Conservation (phyloP, 2,329 filamentous ascomycete species). For the Talaromyces pinophilus region DNA sequence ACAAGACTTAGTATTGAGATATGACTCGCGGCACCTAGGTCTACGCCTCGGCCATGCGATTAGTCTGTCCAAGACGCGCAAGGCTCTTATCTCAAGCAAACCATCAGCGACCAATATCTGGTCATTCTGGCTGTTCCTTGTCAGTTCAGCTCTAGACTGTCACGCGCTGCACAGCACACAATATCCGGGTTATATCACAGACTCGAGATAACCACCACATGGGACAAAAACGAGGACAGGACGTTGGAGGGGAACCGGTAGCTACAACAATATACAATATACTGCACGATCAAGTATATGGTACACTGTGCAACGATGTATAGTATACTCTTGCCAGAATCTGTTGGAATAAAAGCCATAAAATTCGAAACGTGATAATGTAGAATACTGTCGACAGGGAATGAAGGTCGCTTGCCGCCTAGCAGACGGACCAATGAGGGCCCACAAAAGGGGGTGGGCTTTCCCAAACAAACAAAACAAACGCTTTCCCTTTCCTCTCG, state of each 20-base stretch:
- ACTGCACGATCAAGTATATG: background rate
- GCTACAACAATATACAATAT: background rate
- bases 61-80: background rate
- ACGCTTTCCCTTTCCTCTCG: constrained; percentile 12
- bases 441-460: constrained; percentile 10
- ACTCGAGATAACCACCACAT: constrained; percentile 7
- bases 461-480: constrained; percentile 20
- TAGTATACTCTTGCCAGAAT: background rate
- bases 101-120: background rate
- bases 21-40: background rate
- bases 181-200: background rate
- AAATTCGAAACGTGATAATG: background rate
- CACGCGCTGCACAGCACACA: constrained; percentile 11
- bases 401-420: constrained; percentile 21
- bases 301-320: background rate
- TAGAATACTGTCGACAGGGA: too few relatives aligned
- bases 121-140: background rate
- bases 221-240: background rate
- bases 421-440: constrained; percentile 18
- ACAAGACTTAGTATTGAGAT: background rate
- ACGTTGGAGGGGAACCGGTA: background rate
- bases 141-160: constrained; percentile 4
- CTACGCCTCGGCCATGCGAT: background rate
- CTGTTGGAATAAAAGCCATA: background rate
- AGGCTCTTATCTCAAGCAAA: constrained; percentile 13